phyloP scores from a whole-genome alignment of 1,139 yeast genomes.

The Geotrichum fermentans region DNA sequence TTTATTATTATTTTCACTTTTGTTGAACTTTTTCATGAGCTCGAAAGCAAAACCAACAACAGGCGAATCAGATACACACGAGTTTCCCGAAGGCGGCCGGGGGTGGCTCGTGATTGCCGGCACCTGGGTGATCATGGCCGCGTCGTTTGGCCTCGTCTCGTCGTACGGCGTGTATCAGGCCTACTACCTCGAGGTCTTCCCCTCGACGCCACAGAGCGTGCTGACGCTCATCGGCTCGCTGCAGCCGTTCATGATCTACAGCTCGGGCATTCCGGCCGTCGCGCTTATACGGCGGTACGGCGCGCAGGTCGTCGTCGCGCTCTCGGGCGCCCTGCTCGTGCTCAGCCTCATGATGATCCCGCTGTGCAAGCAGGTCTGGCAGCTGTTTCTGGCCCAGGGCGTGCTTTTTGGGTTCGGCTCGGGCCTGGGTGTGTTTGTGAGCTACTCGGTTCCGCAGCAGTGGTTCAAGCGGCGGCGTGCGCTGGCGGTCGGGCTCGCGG shows the following conservation, averaged over 20 bases:
- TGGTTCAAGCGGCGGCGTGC: constrained; percentile 54
- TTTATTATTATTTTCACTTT: too few species aligned
- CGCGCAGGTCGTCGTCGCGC: constrained; percentile 25
- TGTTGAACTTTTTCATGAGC: too few species aligned
- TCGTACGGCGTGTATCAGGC: constrained; percentile 57
- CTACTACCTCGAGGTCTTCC: constrained; percentile 49
- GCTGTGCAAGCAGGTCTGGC: constrained; percentile 47
- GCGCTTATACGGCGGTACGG: constrained; percentile 50
- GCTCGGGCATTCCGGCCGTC: constrained; percentile 45
- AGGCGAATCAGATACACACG: constrained; percentile 18
- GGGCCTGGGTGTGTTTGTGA: constrained; percentile 29
- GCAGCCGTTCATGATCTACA: constrained; percentile 46
- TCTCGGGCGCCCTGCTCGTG: constrained; percentile 48
- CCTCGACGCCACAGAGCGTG: constrained; percentile 38
- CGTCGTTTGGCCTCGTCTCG: constrained; percentile 48
- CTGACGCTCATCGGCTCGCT: constrained; percentile 51
- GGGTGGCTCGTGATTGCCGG: constrained; percentile 35
- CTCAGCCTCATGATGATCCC: constrained; percentile 52
- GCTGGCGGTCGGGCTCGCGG: constrained; percentile 53
- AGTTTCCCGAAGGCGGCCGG: constrained; percentile 32
- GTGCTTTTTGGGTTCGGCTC: constrained; percentile 49
- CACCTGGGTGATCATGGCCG: constrained; percentile 26
- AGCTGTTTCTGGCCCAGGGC: constrained; percentile 53
- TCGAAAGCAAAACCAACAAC: too few species aligned
- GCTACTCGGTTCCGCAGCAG: constrained; percentile 36